phyloP scores from a whole-genome alignment of 169 alveolate genomes.

The Plasmodium yoelii region DNA sequence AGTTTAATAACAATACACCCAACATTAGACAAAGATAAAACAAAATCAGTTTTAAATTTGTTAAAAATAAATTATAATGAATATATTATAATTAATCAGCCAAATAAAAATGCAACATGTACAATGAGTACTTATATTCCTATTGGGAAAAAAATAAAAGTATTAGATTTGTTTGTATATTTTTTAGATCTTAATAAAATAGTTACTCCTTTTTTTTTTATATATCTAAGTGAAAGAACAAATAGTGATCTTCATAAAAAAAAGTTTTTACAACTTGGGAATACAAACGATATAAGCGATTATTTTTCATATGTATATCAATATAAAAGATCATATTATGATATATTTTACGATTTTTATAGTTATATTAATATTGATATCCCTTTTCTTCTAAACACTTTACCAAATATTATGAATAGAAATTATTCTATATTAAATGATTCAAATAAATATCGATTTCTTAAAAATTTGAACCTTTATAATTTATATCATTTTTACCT shows the following conservation, averaged over 20 bases:
- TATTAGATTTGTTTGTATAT: conserved; percentile 57
- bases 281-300: conserved; percentile 47
- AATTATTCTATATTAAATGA: conserved; percentile 58
- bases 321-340: conserved; percentile 67
- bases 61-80: conserved; percentile 70
- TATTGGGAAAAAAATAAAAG: conserved; percentile 37
- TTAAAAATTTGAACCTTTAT: conserved; percentile 24
- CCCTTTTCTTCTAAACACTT: conserved; percentile 41
- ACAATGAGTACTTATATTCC: conserved; percentile 28
- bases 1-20: conserved; percentile 59
- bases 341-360: conserved; percentile 50
- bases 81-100: conserved; percentile 17
- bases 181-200: conserved; percentile 66
- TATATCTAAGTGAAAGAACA: conserved; percentile 45
- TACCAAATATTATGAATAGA: conserved; percentile 51
- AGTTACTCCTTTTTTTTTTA: conserved; percentile 66
- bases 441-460: background rate
- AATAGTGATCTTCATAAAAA: conserved; percentile 48
- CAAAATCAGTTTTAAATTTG: conserved; percentile 32
- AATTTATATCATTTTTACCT: conserved; percentile 15
- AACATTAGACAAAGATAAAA: conserved; percentile 31
- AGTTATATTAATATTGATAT: conserved; percentile 46
- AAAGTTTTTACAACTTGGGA: conserved; percentile 46
- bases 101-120: conserved; percentile 1
- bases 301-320: conserved; percentile 54